Evolutionary conservation across 768 basidiomycete genomes (phyloP), one percentile per base, ranked within the genome.

Genomic region (Tephrocybe sp.): DNA sequence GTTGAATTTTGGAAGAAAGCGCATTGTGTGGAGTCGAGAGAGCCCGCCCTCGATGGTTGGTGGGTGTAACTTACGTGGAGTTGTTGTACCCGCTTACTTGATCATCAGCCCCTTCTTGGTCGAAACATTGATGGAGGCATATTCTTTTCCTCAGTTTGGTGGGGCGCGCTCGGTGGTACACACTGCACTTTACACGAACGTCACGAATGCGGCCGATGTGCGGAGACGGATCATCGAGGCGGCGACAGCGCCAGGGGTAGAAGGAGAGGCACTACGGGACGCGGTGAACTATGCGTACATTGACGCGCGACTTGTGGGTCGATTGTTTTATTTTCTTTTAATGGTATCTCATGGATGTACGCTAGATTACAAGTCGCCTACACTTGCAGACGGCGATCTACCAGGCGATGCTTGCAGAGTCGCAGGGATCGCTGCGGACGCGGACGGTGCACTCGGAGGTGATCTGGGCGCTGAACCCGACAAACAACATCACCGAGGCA

Each of bases 391-490:
- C 91, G 0, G 95, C 92, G 0, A 78, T 94, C 10, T 77, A 87
- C 48, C 90, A 93, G 59, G 86, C 93, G 1, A 72, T 92, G n/a
- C 70, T 94, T 10, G 81, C 92, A 0, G 75, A 80, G 24, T 65
- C 78, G 2, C 79, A 85, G 36, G 74, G 72, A 18, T 62, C 71
- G 0, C 72, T 96, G 50, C 77, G 86, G 41, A 94, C 95, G 1
- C 91, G 88, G 70, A 92, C 93, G 1, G 70, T 94, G 0, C 94
- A 98, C 63, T 93, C 93, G 0, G 95, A 98, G 67, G 78, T 98
- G 45, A 74, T 98, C n/a, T 93, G 88, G 77, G 71, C 81, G 18
- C 73, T 98, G 42, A 92, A 89, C 57, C 93, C 93, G 2, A 90
- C 85, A 4, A 90, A 91, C 57, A 97, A 95, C 64, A 98, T 98